Base-by-base conservation (phyloP, 495 filamentous ascomycete species). In the Trichoderma erinaceum region DNA sequence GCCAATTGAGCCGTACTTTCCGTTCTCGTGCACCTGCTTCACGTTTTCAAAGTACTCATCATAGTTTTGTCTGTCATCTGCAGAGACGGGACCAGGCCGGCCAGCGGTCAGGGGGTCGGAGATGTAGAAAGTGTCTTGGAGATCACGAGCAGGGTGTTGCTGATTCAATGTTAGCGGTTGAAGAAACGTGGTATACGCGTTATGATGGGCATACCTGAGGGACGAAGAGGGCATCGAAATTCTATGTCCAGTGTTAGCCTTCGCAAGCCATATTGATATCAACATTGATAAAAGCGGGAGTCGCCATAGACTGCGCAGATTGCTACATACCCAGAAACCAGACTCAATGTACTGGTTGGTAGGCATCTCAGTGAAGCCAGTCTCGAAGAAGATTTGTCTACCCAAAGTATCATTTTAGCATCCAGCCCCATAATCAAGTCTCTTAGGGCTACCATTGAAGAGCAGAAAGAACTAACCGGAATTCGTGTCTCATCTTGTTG, bases 121-220 rank as follows among this genome's bases (percentile, higher is more conserved):
- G 73, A 97, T 93, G 81, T 96, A 98, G 84, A 98, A 97, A 68
- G 95, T 99, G 75, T 98, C 93, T 85, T 97, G 95, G 44, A 97
- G 81, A 74, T 97, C 95, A 72, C 95, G 91, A 69, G 95, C 93
- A 41, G 94, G 95, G 77, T 97, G 95, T 84, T 97, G 94, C 79
- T 61, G 16, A 4, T 27, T 25, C 11, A 13, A 15, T 18, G 27
- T 61, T 61, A 61, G 56, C 12, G 25, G 25, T 3, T 27, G 23
- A 15, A 15, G 50, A 61, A 32, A 29, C 12, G 25, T 0, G 56
- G 16, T 16, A 15, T 21, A 16, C 0, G 12, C 3, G 3, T 32
- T 5, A 7, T 15, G 1, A 3, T 61, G 11, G 1, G 16, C 25
- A 3, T 61, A 61, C 56, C 16, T 99, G 95, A 32, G 93, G 93